A percentile compares a stretch with the other conserved stretches of the same genome.
phyloP scores from a whole-genome alignment of 345 rosid species.

The Pugionium dolabratum region DNA sequence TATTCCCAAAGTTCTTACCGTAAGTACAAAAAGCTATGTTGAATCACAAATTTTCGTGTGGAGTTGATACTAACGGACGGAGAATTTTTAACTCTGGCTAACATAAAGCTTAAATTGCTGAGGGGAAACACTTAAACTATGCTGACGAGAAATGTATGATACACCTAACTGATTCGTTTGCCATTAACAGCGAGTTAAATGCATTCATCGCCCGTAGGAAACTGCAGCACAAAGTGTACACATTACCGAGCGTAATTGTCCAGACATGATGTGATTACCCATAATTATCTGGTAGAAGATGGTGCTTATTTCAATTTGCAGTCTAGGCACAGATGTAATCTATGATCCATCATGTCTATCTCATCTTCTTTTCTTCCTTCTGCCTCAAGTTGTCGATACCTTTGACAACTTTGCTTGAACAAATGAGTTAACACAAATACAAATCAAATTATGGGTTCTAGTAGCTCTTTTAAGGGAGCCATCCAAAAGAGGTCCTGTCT shows the following conservation, averaged over 20 bases:
- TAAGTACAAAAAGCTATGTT: slow-evolving; percentile 5
- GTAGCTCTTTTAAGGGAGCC: slow-evolving; percentile 47
- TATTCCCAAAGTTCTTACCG: slow-evolving; percentile 2
- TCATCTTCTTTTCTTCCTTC: slow-evolving; percentile 46
- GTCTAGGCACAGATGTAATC: slow-evolving; percentile 82
- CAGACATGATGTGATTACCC: slow-evolving; percentile 23
- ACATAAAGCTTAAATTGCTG: slow-evolving; percentile 71
- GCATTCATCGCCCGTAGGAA: slow-evolving; percentile 84
- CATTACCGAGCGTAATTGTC: too few species aligned
- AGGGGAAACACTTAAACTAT: slow-evolving; percentile 44
- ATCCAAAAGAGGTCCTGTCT: too few species aligned
- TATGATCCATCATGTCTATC: slow-evolving; percentile 78
- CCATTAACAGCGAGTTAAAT: slow-evolving; percentile 50
- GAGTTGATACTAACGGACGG: slow-evolving; percentile 83
- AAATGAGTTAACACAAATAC: too few species aligned
- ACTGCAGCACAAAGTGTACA: slow-evolving; percentile 38
- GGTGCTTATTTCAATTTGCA: slow-evolving; percentile 35
- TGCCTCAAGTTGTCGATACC: too few species aligned
- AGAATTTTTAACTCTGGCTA: slow-evolving; percentile 67
- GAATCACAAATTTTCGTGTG: neutral
- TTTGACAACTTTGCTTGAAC: too few species aligned
- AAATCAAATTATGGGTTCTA: slow-evolving; percentile 35
- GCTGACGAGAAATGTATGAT: slow-evolving; percentile 27
- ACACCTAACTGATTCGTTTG: neutral
- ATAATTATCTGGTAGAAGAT: slow-evolving; percentile 1